Evolutionary conservation across 2,329 filamentous ascomycete genomes (phyloP), one percentile per base, ranked within the genome.

Genomic region (Fonsecaea pugnacius): DNA sequence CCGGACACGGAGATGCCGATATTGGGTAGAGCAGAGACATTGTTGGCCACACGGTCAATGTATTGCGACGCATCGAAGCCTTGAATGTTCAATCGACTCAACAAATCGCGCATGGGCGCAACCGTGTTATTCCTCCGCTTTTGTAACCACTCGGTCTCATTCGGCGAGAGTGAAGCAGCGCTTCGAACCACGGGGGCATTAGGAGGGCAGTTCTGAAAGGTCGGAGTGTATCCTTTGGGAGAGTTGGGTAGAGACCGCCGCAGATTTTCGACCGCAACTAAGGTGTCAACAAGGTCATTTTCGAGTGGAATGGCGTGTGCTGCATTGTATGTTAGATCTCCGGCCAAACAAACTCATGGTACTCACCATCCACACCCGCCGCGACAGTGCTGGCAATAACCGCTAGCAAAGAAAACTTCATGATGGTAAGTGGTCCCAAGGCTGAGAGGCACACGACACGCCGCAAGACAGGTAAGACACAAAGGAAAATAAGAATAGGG

Each of bases 1-100:
- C 92, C 92, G 0, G 91, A 95, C 51, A 90, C 81, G 10, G 92
- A 91, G 67, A 96, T 85, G 16, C 83, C 91, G 66, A 96, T 87
- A 70, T 88, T 90, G 0, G 88, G 88, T 30, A 89, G 72, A 1
- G 82, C 79, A 16, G 82, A 82, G 0, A 79, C 79, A 75, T 90
- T 89, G 66, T 79, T 78, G 32, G 78, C 77, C 65, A 86, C 75
- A 1, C 78, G 78, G 60, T 88, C 82, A 71, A 98, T 87, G 74
- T 95, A 98, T 1, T 78, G 74, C 1, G 80, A 81, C n/a, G 87
- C 89, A 76, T 96, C 88, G 67, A 97, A 94, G 64, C 84, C 87
- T n/a, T 84, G 78, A 67, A 98, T 93, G 71, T 87, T 87, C 72
- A 91, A 82, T 63, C 90, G 85, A 18, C 80, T 80, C 58, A 98